A percentile compares a stretch with the other conserved stretches of the same genome.
phyloP scores from a whole-genome alignment of 2,329 filamentous ascomycete genomes.

The Nigrospora oryzae region DNA sequence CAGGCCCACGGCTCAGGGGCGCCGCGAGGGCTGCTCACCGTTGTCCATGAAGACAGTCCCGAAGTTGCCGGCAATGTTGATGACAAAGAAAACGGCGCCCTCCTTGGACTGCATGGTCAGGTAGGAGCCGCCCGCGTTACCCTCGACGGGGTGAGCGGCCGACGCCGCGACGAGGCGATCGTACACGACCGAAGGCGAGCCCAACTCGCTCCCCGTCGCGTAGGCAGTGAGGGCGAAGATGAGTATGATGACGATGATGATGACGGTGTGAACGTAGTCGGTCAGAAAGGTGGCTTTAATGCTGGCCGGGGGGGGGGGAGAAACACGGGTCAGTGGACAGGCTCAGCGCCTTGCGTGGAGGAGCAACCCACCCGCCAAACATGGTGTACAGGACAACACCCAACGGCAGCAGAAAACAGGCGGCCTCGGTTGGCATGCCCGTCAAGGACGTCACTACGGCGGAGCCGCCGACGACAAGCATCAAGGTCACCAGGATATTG shows the following conservation, averaged over 20 bases:
- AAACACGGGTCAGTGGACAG: neutral
- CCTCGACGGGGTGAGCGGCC: slow-evolving; percentile 60
- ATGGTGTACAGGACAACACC: slow-evolving; percentile 75
- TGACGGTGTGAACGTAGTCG: slow-evolving; percentile 72
- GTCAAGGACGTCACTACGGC: slow-evolving; percentile 64
- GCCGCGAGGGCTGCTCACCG: neutral
- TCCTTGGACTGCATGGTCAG: slow-evolving; percentile 75
- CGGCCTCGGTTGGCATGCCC: slow-evolving; percentile 66
- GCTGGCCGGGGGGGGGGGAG: neutral
- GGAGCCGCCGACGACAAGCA: slow-evolving; percentile 75
- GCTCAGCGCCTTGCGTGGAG: too few species aligned
- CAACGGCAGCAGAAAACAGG: slow-evolving; percentile 72
- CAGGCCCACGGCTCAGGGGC: neutral
- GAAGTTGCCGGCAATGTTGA: slow-evolving; percentile 56
- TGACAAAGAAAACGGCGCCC: slow-evolving; percentile 80
- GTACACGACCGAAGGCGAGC: slow-evolving; percentile 67
- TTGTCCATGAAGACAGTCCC: slow-evolving; percentile 57
- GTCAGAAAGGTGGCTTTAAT: slow-evolving; percentile 84
- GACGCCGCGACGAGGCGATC: slow-evolving; percentile 65
- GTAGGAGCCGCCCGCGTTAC: slow-evolving; percentile 75
- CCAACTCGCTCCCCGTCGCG: slow-evolving; percentile 60
- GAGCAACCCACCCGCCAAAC: slow-evolving; percentile 42
- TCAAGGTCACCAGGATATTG: slow-evolving; percentile 76
- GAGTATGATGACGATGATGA: slow-evolving; percentile 74
- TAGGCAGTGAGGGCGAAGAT: slow-evolving; percentile 77